Conservation (phyloP, 805 yeast genomes). For the Yamadazyma kitorensis region DNA sequence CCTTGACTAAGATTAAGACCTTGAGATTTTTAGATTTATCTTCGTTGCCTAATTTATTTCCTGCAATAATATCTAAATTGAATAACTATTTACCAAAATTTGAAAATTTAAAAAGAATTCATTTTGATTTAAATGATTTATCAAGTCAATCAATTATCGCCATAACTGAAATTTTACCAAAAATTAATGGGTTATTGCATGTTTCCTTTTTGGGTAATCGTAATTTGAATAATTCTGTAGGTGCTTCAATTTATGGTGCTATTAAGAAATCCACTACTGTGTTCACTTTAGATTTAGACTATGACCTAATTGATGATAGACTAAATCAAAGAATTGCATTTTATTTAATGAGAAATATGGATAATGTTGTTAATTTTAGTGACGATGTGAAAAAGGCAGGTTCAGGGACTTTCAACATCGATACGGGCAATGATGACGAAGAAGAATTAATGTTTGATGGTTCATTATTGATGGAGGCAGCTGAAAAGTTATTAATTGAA, state of each 20-base stretch:
- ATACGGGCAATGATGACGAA: constrained; percentile 41
- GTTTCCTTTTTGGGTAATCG: constrained; percentile 55
- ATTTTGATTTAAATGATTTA: constrained; percentile 53
- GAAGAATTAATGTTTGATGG: constrained; percentile 75
- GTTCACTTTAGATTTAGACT: constrained; percentile 52
- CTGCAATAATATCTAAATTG: constrained; percentile 45
- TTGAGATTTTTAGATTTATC: constrained; percentile 53
- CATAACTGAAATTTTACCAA: constrained; percentile 46
- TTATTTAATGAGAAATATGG: constrained; percentile 57
- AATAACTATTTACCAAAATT: constrained; percentile 45
- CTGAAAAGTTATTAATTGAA: constrained; percentile 56
- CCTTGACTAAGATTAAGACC: constrained; percentile 36
- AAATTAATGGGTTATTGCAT: constrained; percentile 47
- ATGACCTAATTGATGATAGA: constrained; percentile 50
- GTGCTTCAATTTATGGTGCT: constrained; percentile 50
- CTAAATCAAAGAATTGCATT: constrained; percentile 53
- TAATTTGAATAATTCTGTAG: constrained; percentile 40
- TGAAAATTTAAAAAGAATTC: constrained; percentile 46
- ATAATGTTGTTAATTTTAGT: constrained; percentile 18
- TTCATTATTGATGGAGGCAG: constrained; percentile 67
- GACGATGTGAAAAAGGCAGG: constrained; percentile 5
- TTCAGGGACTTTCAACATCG: no score
- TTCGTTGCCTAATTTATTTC: constrained; percentile 51
- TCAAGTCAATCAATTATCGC: constrained; percentile 46
- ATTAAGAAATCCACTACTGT: constrained; percentile 45